Conservation (phyloP, 1,139 yeast species). For the Scheffersomyces titani region DNA sequence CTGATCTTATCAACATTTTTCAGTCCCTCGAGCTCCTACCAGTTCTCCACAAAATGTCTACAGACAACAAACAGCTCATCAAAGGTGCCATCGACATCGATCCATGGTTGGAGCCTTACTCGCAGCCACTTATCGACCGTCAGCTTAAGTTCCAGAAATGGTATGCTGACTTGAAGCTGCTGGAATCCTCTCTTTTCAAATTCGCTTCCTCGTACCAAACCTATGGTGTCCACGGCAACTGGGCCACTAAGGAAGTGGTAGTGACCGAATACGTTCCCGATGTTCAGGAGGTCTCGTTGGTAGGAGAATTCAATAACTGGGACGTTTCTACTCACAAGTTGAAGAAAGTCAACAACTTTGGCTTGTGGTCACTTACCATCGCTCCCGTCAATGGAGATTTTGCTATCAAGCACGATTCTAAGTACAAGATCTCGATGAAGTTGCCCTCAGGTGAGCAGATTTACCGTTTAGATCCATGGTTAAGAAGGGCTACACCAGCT, state of each 20-base stretch:
- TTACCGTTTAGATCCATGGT: constrained; percentile 90
- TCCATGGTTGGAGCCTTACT: constrained; percentile 85
- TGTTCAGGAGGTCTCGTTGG: constrained; percentile 69
- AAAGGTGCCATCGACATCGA: constrained; percentile 69
- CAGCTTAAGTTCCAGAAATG: constrained; percentile 54
- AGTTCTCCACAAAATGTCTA: background rate
- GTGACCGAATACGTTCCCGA: constrained; percentile 90
- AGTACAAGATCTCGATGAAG: constrained; percentile 70
- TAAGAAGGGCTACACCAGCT: constrained; percentile 76
- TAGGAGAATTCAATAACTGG: constrained; percentile 94
- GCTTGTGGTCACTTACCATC: constrained; percentile 65
- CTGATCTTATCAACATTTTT: background rate
- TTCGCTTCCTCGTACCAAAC: constrained; percentile 64
- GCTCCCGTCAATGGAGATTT: constrained; percentile 56
- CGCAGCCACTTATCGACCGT: constrained; percentile 48
- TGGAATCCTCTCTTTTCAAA: constrained; percentile 48
- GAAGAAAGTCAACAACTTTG: constrained; percentile 56
- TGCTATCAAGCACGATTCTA: constrained; percentile 80
- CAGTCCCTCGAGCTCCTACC: background rate
- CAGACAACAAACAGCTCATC: constrained; percentile 17
- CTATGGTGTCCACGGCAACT: constrained; percentile 75
- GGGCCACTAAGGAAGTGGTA: constrained; percentile 50
- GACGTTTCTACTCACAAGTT: constrained; percentile 57
- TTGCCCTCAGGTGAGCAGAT: constrained; percentile 68
- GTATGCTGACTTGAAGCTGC: constrained; percentile 41